These are phyloP conservation scores for Rhizophagus clarus DNA, from an alignment of 192 early-diverging fungal genomes.

Conservation along the genomic window DNA sequence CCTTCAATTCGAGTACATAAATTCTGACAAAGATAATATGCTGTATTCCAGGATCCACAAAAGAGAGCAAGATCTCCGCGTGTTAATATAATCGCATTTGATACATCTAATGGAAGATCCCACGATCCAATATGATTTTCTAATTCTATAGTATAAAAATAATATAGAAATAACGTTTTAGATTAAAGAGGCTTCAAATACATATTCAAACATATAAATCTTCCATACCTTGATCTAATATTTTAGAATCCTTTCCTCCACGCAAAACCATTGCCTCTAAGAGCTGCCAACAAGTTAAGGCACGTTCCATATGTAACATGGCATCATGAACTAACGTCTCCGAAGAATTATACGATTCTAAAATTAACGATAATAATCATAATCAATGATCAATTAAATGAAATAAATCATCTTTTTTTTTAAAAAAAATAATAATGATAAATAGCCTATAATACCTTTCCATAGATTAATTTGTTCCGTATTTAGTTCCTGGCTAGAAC, in stretches of 20 bases:
- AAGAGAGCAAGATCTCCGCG: background rate
- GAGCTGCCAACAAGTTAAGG: background rate
- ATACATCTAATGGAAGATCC: slow-evolving; percentile 17
- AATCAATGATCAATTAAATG: background rate
- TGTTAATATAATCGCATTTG: slow-evolving; percentile 14
- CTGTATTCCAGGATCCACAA: background rate
- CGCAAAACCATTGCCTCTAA: slow-evolving; percentile 6
- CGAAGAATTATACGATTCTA: background rate
- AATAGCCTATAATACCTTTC: background rate
- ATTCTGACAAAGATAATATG: background rate
- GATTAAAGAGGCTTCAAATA: background rate
- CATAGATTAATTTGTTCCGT: background rate
- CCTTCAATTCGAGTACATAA: background rate
- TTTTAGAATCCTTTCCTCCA: background rate
- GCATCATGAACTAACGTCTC: background rate
- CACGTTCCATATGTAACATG: slow-evolving; percentile 8
- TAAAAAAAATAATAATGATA: background rate
- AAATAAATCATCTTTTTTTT: background rate
- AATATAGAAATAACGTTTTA: background rate
- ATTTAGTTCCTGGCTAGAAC: background rate
- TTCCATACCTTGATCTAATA: background rate
- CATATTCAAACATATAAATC: background rate
- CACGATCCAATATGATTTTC: background rate
- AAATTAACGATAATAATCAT: background rate
- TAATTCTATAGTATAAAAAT: slow-evolving; percentile 10